These are phyloP conservation scores for Diaporthe helianthi DNA, from an alignment of 2,329 filamentous ascomycete species.

Conservation along the genomic window DNA sequence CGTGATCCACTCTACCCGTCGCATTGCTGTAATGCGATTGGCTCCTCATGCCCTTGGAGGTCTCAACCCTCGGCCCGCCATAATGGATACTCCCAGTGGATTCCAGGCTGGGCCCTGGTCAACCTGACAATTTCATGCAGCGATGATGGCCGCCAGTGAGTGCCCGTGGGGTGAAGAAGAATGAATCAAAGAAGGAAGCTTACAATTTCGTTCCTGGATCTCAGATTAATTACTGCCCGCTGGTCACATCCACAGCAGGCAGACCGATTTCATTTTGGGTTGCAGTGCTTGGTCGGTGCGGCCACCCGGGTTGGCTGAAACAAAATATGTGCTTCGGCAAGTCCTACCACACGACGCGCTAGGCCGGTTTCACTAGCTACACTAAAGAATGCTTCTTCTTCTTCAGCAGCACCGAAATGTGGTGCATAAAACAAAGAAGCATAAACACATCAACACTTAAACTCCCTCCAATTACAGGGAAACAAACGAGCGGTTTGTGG, in stretches of 20 bases:
- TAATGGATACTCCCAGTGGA: conserved; percentile 9
- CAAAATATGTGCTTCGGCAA: background rate
- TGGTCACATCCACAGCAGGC: background rate
- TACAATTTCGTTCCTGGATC: conserved; percentile 1
- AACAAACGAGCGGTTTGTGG: background rate
- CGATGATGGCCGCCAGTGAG: conserved; percentile 9
- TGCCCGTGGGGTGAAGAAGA: no score
- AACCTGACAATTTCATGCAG: conserved; percentile 23
- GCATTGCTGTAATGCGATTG: conserved; percentile 23
- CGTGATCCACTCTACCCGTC: background rate
- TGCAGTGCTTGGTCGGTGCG: background rate
- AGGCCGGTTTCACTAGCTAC: conserved; percentile 2
- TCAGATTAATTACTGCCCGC: conserved; percentile 24
- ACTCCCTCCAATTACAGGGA: conserved; percentile 4
- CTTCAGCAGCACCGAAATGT: background rate
- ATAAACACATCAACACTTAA: conserved; percentile 3
- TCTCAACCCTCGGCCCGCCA: conserved; percentile 21
- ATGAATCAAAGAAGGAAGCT: background rate
- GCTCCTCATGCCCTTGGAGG: conserved; percentile 13
- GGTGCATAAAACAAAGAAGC: background rate
- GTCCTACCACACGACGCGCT: no score
- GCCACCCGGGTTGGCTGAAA: background rate
- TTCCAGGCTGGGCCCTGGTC: background rate
- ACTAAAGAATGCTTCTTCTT: background rate
- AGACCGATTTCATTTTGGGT: background rate